A percentile compares a stretch with the other conserved stretches of the same genome.
Conservation (phyloP, 2,329 filamentous ascomycete species). For the Tricladium varicosporioides region DNA sequence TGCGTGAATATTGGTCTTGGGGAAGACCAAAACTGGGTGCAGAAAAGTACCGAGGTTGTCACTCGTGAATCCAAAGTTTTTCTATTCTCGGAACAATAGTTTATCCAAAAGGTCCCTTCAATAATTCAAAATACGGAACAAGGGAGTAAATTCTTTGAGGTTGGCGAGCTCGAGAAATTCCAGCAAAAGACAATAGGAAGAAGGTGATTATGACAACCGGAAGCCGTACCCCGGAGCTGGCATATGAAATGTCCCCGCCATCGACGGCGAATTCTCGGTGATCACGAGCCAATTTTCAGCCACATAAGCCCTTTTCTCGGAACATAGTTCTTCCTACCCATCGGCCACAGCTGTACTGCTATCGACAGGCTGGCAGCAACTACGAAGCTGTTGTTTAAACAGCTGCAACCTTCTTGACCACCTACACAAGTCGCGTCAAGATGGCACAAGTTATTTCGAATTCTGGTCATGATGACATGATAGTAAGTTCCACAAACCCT, state of each 20-base stretch:
- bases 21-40: background rate
- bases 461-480: conserved; percentile 97
- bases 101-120: conserved; percentile 4
- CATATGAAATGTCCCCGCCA: background rate
- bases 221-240: background rate
- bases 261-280: background rate
- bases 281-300: background rate
- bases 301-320: conserved; percentile 5
- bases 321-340: background rate
- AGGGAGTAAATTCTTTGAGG: no score
- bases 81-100: background rate
- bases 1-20: background rate
- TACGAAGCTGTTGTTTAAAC: background rate
- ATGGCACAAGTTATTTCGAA: conserved; percentile 79
- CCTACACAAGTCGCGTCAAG: conserved; percentile 21
- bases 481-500: conserved; percentile 57
- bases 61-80: background rate
- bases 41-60: conserved; percentile 2
- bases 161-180: background rate
- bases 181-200: conserved; percentile 1
- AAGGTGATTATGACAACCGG: background rate
- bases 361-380: conserved; percentile 17
- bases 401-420: conserved; percentile 10
- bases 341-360: conserved; percentile 1
- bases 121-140: no score